Conservation (phyloP, 1,139 yeast genomes). For the Hemisphaericaspora subhashii region DNA sequence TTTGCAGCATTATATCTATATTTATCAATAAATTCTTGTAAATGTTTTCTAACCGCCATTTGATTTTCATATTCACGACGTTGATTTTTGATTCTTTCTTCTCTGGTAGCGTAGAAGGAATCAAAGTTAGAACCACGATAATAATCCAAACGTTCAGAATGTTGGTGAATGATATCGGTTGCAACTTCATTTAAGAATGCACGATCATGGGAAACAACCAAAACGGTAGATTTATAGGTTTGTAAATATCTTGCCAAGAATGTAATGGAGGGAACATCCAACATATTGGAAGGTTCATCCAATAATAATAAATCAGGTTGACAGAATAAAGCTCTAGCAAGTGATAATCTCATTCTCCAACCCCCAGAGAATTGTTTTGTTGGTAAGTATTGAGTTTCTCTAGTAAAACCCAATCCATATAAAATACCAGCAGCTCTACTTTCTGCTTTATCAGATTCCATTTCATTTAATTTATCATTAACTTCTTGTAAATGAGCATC, state of each 20-base stretch:
- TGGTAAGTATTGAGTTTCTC: constrained; percentile 76
- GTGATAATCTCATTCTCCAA: constrained; percentile 99
- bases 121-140: constrained; percentile 95
- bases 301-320: constrained; percentile 88
- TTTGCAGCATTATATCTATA: constrained; percentile 97
- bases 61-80: constrained; percentile 94
- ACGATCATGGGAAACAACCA: constrained; percentile 97
- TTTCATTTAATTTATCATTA: constrained; percentile 78
- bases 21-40: constrained; percentile 93
- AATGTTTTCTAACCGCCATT: constrained; percentile 91
- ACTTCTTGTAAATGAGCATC: constrained; percentile 76
- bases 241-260: constrained; percentile 87
- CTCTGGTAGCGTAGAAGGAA: constrained; percentile 87
- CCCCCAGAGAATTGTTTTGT: constrained; percentile 97
- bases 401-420: constrained; percentile 89
- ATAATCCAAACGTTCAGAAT: constrained; percentile 93
- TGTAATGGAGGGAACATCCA: constrained; percentile 98
- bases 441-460: constrained; percentile 97
- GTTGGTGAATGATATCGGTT: constrained; percentile 96
- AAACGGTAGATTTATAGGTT: constrained; percentile 85
- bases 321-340: constrained; percentile 96
- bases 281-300: constrained; percentile 99
- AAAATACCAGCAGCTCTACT: constrained; percentile 95
- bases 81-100: constrained; percentile 91
- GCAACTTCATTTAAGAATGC: constrained; percentile 97